These are phyloP conservation scores for Polygonum aviculare DNA, from an alignment of 148 eudicot genomes.

Conservation along the genomic window DNA sequence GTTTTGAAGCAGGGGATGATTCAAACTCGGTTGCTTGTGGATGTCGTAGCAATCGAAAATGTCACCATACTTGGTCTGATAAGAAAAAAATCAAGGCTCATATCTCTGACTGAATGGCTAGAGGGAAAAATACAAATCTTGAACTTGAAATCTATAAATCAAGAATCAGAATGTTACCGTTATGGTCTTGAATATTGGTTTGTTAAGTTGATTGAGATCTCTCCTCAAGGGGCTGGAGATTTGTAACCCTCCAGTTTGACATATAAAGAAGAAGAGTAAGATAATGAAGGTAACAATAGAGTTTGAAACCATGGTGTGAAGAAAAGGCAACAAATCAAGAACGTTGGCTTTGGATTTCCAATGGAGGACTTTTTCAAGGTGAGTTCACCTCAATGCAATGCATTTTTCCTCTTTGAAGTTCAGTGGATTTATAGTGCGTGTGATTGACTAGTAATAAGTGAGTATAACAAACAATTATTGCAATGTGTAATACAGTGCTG, in stretches of 20 bases:
- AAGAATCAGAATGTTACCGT: not conserved
- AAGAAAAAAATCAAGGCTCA: not conserved
- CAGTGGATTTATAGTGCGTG: not conserved
- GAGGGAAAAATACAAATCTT: not conserved
- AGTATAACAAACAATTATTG: not conserved
- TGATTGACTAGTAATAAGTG: not conserved
- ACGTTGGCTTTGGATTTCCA: not conserved
- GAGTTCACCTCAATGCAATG: not conserved
- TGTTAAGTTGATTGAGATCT: not conserved
- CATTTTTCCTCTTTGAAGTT: not conserved
- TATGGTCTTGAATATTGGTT: not conserved
- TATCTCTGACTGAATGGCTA: not conserved
- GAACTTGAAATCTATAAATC: not conserved
- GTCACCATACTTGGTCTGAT: not conserved
- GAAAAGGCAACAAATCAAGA: too few species aligned
- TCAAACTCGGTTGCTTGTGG: not conserved
- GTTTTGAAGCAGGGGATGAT: not conserved
- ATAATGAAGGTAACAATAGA: not conserved
- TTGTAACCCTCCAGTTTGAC: not conserved
- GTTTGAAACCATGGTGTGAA: not conserved
- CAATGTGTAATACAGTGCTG: not conserved
- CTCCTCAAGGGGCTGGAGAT: not conserved
- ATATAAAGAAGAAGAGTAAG: not conserved
- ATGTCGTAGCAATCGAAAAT: constrained; percentile 1
- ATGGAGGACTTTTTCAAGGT: not conserved